Evolutionary conservation across 2,329 filamentous ascomycete genomes (phyloP).

Genomic region (Emydomyces testavorans): DNA sequence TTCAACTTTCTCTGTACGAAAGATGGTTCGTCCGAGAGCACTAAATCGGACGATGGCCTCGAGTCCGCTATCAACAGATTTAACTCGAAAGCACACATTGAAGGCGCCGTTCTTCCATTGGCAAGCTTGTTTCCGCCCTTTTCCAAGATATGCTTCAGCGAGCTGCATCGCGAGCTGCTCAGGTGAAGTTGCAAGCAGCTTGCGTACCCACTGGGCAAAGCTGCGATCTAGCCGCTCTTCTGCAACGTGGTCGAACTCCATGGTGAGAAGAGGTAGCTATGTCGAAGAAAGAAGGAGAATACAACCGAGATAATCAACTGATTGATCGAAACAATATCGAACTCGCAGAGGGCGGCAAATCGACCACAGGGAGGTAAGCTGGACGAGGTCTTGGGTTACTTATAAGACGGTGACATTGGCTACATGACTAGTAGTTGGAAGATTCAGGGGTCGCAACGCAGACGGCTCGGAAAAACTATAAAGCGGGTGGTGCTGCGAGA

Average conservation of each 20-base stretch:
- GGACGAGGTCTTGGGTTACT: too few relatives aligned
- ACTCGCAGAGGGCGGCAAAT: too few relatives aligned
- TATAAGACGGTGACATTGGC: too few relatives aligned
- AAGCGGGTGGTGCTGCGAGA: too few relatives aligned
- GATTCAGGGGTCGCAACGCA: too few relatives aligned
- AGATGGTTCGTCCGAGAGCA: constrained; percentile 21
- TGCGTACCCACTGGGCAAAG: constrained; percentile 21
- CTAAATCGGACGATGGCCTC: constrained; percentile 15
- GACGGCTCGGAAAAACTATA: too few relatives aligned
- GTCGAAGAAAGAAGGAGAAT: too few relatives aligned
- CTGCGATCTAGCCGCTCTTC: constrained; percentile 18
- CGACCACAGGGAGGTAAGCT: too few relatives aligned
- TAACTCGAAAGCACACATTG: constrained; percentile 25
- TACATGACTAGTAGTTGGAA: too few relatives aligned
- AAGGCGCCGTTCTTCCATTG: constrained; percentile 23
- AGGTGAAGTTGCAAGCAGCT: constrained; percentile 18
- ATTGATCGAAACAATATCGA: too few relatives aligned
- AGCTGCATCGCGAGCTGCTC: constrained; percentile 21
- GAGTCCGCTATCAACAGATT: constrained; percentile 12
- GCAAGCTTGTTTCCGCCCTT: constrained; percentile 17
- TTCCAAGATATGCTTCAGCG: constrained; percentile 18
- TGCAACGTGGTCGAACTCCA: constrained; percentile 22
- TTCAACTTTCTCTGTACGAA: constrained; percentile 15
- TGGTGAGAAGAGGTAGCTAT: too few relatives aligned
- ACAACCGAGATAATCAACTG: too few relatives aligned